Evolutionary conservation across 2,329 filamentous ascomycete genomes (phyloP).

Genomic region (Amauroascus niger): DNA sequence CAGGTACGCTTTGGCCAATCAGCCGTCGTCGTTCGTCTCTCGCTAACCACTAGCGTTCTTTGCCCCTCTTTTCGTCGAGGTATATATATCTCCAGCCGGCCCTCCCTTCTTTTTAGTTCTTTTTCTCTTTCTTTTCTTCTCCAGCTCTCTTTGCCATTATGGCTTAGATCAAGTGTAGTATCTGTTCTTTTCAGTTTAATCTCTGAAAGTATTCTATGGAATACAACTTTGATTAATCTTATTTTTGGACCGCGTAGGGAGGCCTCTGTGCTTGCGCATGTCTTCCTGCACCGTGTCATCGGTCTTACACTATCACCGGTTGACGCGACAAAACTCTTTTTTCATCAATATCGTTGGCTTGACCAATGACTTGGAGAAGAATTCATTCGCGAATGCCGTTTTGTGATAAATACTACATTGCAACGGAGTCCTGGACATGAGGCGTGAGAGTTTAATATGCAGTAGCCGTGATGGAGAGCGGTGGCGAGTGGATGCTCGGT

Average conservation of each 20-base stretch:
- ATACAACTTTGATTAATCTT: constrained; percentile 68
- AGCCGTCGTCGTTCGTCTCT: neutral
- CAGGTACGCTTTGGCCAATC: neutral
- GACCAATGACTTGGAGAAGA: constrained; percentile 50
- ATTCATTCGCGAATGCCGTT: neutral
- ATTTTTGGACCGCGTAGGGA: constrained; percentile 55
- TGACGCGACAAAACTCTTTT: constrained; percentile 54
- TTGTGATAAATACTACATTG: too few species aligned
- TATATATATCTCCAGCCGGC: constrained; percentile 27
- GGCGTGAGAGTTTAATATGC: neutral
- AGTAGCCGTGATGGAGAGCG: neutral
- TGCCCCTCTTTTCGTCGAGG: constrained; percentile 14
- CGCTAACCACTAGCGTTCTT: constrained; percentile 15
- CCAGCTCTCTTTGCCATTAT: constrained; percentile 46
- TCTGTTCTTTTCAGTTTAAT: constrained; percentile 98
- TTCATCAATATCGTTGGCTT: constrained; percentile 50
- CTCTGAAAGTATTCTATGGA: constrained; percentile 72
- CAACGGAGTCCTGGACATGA: too few species aligned
- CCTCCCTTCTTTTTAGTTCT: constrained; percentile 20
- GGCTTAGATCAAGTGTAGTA: constrained; percentile 91
- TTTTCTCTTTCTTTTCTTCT: constrained; percentile 37
- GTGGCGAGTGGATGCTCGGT: too few species aligned
- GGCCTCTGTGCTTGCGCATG: constrained; percentile 66
- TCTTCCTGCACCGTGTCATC: constrained; percentile 57
- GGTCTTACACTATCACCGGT: constrained; percentile 66